These are phyloP conservation scores for Cornus suecica DNA, from an alignment of 148 eudicot species.

Conservation along the genomic window DNA sequence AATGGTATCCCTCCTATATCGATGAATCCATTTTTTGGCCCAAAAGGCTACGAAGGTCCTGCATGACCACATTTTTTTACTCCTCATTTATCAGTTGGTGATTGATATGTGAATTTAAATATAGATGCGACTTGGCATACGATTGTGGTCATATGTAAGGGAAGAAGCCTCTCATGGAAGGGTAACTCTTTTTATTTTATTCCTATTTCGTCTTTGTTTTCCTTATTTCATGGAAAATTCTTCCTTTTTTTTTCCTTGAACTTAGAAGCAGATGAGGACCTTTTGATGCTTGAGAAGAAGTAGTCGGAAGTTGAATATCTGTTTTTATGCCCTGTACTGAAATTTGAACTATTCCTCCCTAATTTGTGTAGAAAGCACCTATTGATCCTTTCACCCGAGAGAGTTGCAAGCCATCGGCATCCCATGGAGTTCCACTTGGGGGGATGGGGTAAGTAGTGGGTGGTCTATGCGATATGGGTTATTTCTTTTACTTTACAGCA, in stretches of 20 bases:
- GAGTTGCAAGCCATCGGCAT: constrained; percentile 83
- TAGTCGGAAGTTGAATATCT: background rate
- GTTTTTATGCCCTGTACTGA: background rate
- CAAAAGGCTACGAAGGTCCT: background rate
- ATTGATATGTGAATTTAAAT: constrained; percentile 17
- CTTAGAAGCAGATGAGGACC: background rate
- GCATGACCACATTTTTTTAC: background rate
- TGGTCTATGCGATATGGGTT: constrained; percentile 15
- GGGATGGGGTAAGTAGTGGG: constrained; percentile 85
- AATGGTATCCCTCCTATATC: constrained; percentile 47
- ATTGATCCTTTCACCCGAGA: constrained; percentile 90
- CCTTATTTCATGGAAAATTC: background rate
- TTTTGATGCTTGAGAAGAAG: background rate
- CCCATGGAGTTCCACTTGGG: constrained; percentile 96
- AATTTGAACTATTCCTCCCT: constrained; percentile 3
- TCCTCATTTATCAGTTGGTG: constrained; percentile 7
- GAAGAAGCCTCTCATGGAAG: constrained; percentile 99
- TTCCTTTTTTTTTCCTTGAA: background rate
- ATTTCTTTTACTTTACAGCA: constrained; percentile 14
- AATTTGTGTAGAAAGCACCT: constrained; percentile 76
- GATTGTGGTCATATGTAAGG: constrained; percentile 90
- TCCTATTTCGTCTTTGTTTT: background rate
- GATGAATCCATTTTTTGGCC: background rate
- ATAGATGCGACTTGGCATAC: constrained; percentile 88
- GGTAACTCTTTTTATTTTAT: constrained; percentile 42